Evolutionary conservation across 208 protist species (phyloP), one percentile per base, ranked within the genome.

Genomic region (Leishmania arabica): DNA sequence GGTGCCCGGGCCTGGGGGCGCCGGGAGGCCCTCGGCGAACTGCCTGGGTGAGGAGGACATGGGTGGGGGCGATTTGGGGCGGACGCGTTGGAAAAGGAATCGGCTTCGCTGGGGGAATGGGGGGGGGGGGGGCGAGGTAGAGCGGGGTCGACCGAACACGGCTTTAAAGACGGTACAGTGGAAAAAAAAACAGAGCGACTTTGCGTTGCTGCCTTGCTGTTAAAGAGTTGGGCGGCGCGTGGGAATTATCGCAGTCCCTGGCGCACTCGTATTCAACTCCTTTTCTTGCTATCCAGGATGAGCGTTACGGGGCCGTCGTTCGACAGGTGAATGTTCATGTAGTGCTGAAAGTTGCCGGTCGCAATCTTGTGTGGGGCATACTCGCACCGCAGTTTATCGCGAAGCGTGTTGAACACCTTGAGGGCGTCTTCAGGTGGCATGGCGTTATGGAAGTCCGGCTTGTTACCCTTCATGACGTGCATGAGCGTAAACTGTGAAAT

Each of bases 291-390:
- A 80, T 98, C 95, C 2, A 97, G 83, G 9, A 95, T 79, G 37
- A 98, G 83, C n/a, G 96, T 98, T 2, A 98, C 92, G 15, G 96
- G 96, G 27, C 95, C 96, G 78, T 98, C 96, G 69, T 95, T 98
- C 13, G 76, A 77, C 19, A 96, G 85, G 40, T 94, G 80, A 31
- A 98, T 89, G 79, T 96, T 89, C 95, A 97, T 98, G 75, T 97
- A 95, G 68, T 90, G 88, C 75, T 96, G 94, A 80, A 98, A 98
- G 51, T 90, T 82, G n/a, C 96, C 96, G 8, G 91, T 97, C 11
- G 91, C 83, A 37, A 98, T 79, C 66, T 83, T 88, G 31, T 97
- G 90, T 24, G 82, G 73, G 1, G 64, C 68, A 78, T 97, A 95
- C 34, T 90, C 73, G 11, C 76, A 83, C 19, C 85, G 80, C 11